phyloP scores from a whole-genome alignment of 345 rosid species.

The Citrus hindsii region DNA sequence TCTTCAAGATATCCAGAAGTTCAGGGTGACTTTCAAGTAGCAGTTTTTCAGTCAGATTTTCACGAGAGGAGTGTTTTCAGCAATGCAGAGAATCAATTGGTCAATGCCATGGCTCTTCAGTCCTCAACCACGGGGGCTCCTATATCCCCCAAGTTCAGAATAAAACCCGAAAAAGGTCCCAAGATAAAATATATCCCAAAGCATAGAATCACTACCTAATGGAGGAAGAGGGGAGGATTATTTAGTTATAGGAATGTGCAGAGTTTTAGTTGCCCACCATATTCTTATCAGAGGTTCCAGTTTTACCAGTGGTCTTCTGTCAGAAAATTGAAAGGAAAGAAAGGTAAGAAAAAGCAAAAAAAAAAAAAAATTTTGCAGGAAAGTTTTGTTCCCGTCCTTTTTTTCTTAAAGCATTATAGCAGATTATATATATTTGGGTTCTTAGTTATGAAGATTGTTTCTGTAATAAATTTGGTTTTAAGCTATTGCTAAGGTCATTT shows the following conservation, averaged over 20 bases:
- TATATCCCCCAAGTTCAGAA: constrained; percentile 36
- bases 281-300: constrained; percentile 69
- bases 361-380: constrained; percentile 25
- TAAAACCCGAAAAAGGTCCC: constrained; percentile 57
- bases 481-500: constrained; percentile 12
- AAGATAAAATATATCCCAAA: constrained; percentile 81
- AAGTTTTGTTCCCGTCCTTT: constrained; percentile 7
- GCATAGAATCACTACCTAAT: constrained; percentile 38
- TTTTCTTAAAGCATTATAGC: constrained; percentile 17
- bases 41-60: constrained; percentile 21
- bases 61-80: constrained; percentile 10
- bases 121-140: constrained; percentile 23
- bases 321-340: constrained; percentile 10
- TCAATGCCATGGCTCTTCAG: constrained; percentile 1
- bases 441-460: constrained; percentile 15
- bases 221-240: constrained; percentile 11
- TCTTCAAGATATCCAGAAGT: constrained; percentile 18
- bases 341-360: neutral
- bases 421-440: constrained; percentile 7
- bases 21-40: constrained; percentile 15
- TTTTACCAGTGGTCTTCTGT: constrained; percentile 63
- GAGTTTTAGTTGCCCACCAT: constrained; percentile 25
- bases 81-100: constrained; percentile 21
- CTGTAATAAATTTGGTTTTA: constrained; percentile 37
- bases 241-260: constrained; percentile 38